phyloP scores from a whole-genome alignment of 305 asterid species.

The Plantago coronopus region DNA sequence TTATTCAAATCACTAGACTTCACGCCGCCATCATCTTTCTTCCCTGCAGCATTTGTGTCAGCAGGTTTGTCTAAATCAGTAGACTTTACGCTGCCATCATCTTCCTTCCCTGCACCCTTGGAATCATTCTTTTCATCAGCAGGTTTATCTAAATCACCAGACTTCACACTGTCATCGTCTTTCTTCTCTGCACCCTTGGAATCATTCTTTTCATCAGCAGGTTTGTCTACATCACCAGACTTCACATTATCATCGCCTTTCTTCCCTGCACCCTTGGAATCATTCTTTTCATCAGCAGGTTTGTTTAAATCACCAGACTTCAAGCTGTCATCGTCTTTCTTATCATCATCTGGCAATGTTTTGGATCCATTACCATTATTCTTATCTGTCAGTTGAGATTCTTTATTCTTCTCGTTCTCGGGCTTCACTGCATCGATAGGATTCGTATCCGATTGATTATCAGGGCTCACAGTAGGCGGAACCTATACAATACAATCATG shows the following conservation, averaged over 20 bases:
- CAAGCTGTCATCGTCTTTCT: background rate
- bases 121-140: too few relatives aligned
- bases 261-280: conserved; percentile 12
- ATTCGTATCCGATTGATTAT: conserved; percentile 8
- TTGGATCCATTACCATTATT: conserved; percentile 12
- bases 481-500: conserved; percentile 22
- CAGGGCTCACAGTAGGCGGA: conserved; percentile 36
- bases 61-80: too few relatives aligned
- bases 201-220: too few relatives aligned
- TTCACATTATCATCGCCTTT: background rate
- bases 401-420: conserved; percentile 22
- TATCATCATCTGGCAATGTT: conserved; percentile 24
- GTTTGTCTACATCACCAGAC: conserved; percentile 12
- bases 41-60: too few relatives aligned
- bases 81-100: too few relatives aligned
- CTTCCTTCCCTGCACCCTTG: too few relatives aligned
- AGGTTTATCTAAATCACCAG: conserved; percentile 9
- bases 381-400: conserved; percentile 23
- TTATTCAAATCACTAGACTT: too few relatives aligned
- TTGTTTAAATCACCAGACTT: conserved; percentile 11
- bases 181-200: conserved; percentile 13
- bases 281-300: too few relatives aligned
- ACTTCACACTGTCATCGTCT: background rate
- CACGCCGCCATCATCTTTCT: too few relatives aligned
- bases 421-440: conserved; percentile 29